Base-by-base conservation (phyloP, 345 rosid genomes). In the Hibiscus mutabilis region DNA sequence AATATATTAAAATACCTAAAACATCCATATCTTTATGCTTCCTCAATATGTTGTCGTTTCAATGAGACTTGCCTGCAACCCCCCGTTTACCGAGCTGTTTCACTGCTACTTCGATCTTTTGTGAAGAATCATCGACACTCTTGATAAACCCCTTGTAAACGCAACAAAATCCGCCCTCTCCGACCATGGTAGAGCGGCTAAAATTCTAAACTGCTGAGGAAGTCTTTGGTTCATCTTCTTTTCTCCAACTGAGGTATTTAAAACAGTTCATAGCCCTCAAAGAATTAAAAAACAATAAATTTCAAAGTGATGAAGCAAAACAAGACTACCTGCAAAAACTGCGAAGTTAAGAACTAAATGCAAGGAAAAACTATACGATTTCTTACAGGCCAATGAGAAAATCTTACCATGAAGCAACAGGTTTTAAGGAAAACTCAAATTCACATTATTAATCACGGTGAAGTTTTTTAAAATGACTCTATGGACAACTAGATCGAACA, bases 101-200 rank as follows among this genome's bases (percentile, higher is more conserved):
- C 51, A 94, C 95, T 0, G 96, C 98, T 13, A 94, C 90, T 60
- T 94, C 93, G 57, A 86, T 75, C 76, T 79, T 94, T 35, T 25
- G 72, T 5, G 84, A 71, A 1, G 92, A 76, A 19, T 91, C 93
- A 57, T 87, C 91, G 0, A 70, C 60, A 70, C 40, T 52, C 82
- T 84, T 90, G 52, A 89, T 76, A 10, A 70, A 70, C 14, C 98
- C 97, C 63, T 53, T 87, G 67, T 69, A 94, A 73, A 94, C 98
- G 78, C 89, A 85, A 53, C 98, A 95, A 57, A 94, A 91, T 49
- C 98, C 97, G 7, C 98, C 98, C 82, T 94, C 98, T 73, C 98
- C 97, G 24, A 91, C 60, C 95, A 94, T 80, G 71, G 79, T 80
- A n/a, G 95, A 87, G 24, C 88, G 88, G 82, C 90, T 87, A 87